A percentile compares a stretch with the other conserved stretches of the same genome.
Conservation (phyloP, 2,329 filamentous ascomycete species). For the Clonostachys solani region DNA sequence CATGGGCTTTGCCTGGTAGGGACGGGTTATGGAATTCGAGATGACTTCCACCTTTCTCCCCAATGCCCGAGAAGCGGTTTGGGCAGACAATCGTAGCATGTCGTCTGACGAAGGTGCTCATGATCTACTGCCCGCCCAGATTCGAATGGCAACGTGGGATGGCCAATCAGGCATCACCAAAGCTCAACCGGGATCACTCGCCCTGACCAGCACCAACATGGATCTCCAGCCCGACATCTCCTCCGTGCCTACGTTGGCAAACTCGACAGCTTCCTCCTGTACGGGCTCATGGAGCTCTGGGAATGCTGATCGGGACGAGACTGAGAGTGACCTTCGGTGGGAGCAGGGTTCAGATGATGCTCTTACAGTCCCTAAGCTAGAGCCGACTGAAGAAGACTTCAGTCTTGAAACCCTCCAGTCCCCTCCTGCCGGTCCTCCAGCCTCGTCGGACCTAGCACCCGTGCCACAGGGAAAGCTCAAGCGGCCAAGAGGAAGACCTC, state of each 20-base stretch:
- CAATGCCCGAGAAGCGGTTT: constrained; percentile 35
- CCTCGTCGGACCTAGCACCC: constrained; percentile 10
- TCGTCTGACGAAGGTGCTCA: constrained; percentile 34
- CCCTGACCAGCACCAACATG: constrained; percentile 47
- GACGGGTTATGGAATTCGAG: constrained; percentile 42
- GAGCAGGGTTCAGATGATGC: constrained; percentile 40
- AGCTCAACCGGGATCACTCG: constrained; percentile 42
- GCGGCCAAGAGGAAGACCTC: constrained; percentile 72
- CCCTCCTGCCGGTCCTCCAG: constrained; percentile 17
- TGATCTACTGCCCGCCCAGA: constrained; percentile 9
- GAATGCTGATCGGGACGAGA: constrained; percentile 29
- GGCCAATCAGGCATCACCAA: constrained; percentile 14
- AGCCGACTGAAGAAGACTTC: constrained; percentile 52
- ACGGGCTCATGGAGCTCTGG: constrained; percentile 38
- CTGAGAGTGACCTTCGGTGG: constrained; percentile 38
- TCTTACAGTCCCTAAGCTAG: constrained; percentile 47
- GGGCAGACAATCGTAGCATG: constrained; percentile 40
- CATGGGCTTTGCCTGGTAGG: constrained; percentile 27
- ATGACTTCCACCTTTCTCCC: constrained; percentile 27
- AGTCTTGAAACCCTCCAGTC: constrained; percentile 47
- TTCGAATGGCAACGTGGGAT: constrained; percentile 14
- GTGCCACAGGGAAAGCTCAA: constrained; percentile 40
- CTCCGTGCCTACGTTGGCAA: constrained; percentile 33
- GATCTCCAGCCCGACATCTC: constrained; percentile 33
- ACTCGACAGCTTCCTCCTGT: constrained; percentile 41